These are phyloP conservation scores for Pisolithus marmoratus DNA, from an alignment of 768 basidiomycete species.

Conservation along the genomic window DNA sequence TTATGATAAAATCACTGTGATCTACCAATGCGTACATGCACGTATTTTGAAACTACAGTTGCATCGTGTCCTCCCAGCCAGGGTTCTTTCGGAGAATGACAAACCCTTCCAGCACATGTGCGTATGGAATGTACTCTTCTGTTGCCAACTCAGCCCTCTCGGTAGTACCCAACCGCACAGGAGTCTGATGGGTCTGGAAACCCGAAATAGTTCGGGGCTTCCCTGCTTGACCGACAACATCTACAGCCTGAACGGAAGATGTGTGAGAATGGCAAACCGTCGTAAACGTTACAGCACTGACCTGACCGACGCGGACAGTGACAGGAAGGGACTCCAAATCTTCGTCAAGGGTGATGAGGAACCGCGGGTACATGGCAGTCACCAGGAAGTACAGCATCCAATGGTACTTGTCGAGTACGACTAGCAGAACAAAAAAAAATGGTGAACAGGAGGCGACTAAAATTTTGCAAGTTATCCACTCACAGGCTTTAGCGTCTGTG, in stretches of 20 bases:
- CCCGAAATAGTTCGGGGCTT: slow-evolving; percentile 95
- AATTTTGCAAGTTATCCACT: slow-evolving; percentile 31
- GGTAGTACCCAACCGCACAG: slow-evolving; percentile 89
- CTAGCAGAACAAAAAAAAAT: slow-evolving; percentile 33
- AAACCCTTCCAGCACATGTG: slow-evolving; percentile 87
- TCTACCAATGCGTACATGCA: not conserved
- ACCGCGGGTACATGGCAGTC: slow-evolving; percentile 96
- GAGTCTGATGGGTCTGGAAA: slow-evolving; percentile 98
- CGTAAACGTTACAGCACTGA: slow-evolving; percentile 25
- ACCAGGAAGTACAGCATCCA: slow-evolving; percentile 99
- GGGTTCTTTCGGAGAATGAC: slow-evolving; percentile 91
- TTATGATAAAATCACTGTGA: not conserved
- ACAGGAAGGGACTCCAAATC: slow-evolving; percentile 80
- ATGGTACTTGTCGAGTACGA: slow-evolving; percentile 91
- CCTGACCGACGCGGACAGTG: slow-evolving; percentile 92
- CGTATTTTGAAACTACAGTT: slow-evolving; percentile 39
- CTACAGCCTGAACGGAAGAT: slow-evolving; percentile 63
- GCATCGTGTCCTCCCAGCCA: slow-evolving; percentile 85
- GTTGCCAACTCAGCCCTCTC: slow-evolving; percentile 96
- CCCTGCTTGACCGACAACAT: slow-evolving; percentile 96
- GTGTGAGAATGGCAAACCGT: not conserved
- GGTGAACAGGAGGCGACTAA: not conserved
- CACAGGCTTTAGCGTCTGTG: slow-evolving; percentile 89
- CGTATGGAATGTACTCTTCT: slow-evolving; percentile 92
- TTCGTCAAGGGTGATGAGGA: slow-evolving; percentile 96